A percentile compares a stretch with the other conserved stretches of the same genome.
phyloP scores from a whole-genome alignment of 805 yeast genomes.

The Schwanniomyces polymorphus region DNA sequence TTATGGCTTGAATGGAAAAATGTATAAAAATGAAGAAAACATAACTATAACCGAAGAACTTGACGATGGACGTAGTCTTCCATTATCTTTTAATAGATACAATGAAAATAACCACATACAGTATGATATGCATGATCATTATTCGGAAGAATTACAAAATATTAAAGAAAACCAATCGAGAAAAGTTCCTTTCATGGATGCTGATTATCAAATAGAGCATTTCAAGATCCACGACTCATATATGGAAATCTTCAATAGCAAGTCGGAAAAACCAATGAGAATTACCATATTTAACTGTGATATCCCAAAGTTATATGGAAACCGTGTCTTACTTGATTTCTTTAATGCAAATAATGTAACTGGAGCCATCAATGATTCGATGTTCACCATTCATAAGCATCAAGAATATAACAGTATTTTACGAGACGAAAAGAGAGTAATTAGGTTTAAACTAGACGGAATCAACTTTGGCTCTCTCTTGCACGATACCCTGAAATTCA shows the following conservation, averaged over 20 bases:
- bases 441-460: slow-evolving; percentile 42
- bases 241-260: slow-evolving; percentile 35
- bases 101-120: slow-evolving; percentile 31
- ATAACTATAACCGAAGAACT: background rate
- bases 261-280: slow-evolving; percentile 34
- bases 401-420: slow-evolving; percentile 48
- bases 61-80: slow-evolving; percentile 13
- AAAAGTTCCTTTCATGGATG: slow-evolving; percentile 19
- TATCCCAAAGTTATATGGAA: slow-evolving; percentile 57
- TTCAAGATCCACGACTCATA: slow-evolving; percentile 55
- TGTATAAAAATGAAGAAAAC: slow-evolving; percentile 14
- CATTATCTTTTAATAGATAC: slow-evolving; percentile 20
- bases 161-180: slow-evolving; percentile 1
- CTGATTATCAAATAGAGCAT: slow-evolving; percentile 31
- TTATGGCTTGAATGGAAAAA: slow-evolving; percentile 46
- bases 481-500: slow-evolving; percentile 48
- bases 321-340: slow-evolving; percentile 62
- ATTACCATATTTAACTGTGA: slow-evolving; percentile 67
- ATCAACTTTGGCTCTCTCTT: slow-evolving; percentile 35
- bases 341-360: slow-evolving; percentile 69
- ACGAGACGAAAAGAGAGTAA: slow-evolving; percentile 21
- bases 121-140: slow-evolving; percentile 29
- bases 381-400: slow-evolving; percentile 75
- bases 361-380: slow-evolving; percentile 72
- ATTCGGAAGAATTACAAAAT: slow-evolving; percentile 14